Percentiles rank a stretch among this genome's conserved stretches.
Conservation (phyloP, 75 land plant species). For the Cupressus sempervirens region DNA sequence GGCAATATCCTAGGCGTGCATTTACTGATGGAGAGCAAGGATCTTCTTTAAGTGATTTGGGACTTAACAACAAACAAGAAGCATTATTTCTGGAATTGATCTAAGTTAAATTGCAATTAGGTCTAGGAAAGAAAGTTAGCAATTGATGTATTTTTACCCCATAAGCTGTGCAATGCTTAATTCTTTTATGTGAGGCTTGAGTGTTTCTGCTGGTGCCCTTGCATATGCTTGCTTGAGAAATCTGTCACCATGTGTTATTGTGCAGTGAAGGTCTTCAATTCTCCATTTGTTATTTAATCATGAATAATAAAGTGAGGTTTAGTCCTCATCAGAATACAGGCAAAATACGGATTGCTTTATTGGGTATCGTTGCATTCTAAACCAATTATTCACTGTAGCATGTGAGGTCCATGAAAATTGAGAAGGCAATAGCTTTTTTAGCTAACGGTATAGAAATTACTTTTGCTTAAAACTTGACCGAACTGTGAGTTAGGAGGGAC, state of each 20-base stretch:
- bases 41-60: slow-evolving; percentile 54
- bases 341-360: background rate
- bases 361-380: background rate
- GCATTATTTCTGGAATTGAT: slow-evolving; percentile 74
- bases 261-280: background rate
- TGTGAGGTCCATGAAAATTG: background rate
- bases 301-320: slow-evolving; percentile 12
- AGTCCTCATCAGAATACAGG: background rate
- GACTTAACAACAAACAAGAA: slow-evolving; percentile 84
- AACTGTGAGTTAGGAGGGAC: background rate
- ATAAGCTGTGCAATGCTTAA: slow-evolving; percentile 4
- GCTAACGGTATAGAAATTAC: background rate
- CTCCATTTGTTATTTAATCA: slow-evolving; percentile 9
- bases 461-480: background rate
- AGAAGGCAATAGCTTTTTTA: background rate
- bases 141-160: background rate
- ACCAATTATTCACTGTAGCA: background rate
- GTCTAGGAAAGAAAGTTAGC: background rate
- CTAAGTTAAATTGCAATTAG: slow-evolving; percentile 4
- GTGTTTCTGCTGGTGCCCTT: slow-evolving; percentile 5
- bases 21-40: slow-evolving; percentile 65
- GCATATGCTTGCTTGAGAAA: background rate
- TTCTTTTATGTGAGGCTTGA: slow-evolving; percentile 4
- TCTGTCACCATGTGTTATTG: background rate
- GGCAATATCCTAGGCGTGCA: slow-evolving; percentile 79